A percentile compares a stretch with the other conserved stretches of the same genome.
These are phyloP conservation scores for Calamus simplicifolius DNA, from an alignment of 176 grass and related monocot genomes.

Conservation along the genomic window DNA sequence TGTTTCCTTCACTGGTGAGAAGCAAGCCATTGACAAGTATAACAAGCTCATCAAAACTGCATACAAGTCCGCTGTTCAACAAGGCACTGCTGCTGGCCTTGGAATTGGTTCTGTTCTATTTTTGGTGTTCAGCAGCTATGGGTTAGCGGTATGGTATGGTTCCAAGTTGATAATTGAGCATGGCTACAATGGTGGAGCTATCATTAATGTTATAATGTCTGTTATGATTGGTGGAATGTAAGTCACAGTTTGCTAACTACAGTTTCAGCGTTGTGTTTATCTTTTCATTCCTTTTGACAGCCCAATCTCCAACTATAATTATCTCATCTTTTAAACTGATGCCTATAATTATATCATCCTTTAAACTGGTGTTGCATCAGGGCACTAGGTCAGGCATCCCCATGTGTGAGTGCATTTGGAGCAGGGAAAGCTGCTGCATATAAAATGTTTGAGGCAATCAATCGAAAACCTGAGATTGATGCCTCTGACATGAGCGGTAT, in stretches of 20 bases:
- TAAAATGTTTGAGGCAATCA: conserved; percentile 77
- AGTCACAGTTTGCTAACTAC: conserved; percentile 5
- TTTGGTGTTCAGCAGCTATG: conserved; percentile 61
- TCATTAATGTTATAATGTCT: conserved; percentile 71
- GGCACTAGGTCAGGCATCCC: conserved; percentile 61
- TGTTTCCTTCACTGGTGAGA: conserved; percentile 72
- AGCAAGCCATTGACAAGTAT: conserved; percentile 51
- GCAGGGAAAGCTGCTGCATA: conserved; percentile 54
- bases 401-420: conserved; percentile 62
- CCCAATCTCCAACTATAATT: too few relatives aligned
- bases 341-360: too few relatives aligned
- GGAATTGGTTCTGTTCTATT: conserved; percentile 42
- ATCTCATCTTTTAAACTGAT: too few relatives aligned
- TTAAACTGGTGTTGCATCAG: conserved; percentile 15
- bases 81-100: conserved; percentile 40
- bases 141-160: conserved; percentile 63
- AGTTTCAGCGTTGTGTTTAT: neutral
- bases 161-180: conserved; percentile 65
- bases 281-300: neutral
- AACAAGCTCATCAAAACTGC: conserved; percentile 42
- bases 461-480: conserved; percentile 52
- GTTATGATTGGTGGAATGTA: conserved; percentile 74
- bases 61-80: conserved; percentile 35
- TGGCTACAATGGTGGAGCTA: conserved; percentile 55
- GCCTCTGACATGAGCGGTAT: conserved; percentile 30